phyloP scores from a whole-genome alignment of 306 rosid genomes.

The Gastrolobium bilobum region DNA sequence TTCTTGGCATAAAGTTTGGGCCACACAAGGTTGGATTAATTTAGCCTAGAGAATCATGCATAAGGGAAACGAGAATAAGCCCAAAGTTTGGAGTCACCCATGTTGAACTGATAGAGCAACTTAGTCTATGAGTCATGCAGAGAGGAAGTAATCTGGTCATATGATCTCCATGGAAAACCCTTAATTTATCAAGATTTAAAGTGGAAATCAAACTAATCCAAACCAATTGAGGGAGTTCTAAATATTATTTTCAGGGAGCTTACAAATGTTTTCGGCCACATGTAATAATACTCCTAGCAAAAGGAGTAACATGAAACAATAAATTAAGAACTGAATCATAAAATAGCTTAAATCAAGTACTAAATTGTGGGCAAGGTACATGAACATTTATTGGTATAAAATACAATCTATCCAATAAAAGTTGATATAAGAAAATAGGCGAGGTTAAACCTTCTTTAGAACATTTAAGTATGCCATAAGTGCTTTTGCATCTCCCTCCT shows the following conservation, averaged over 20 bases:
- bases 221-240: constrained; percentile 1
- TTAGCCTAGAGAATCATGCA: neutral
- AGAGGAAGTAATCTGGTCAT: constrained; percentile 6
- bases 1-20: neutral
- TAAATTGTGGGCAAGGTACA: constrained; percentile 1
- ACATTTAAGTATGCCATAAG: constrained; percentile 94
- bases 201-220: constrained; percentile 2
- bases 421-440: constrained; percentile 15
- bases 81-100: neutral
- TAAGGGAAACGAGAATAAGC: neutral
- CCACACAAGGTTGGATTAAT: constrained; percentile 4
- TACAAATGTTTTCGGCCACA: neutral
- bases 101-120: neutral
- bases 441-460: constrained; percentile 77
- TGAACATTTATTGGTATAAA: neutral
- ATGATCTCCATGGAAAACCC: constrained; percentile 5
- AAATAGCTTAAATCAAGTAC: neutral
- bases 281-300: constrained; percentile 9
- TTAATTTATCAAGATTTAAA: constrained; percentile 2
- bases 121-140: neutral
- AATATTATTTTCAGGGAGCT: neutral
- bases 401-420: constrained; percentile 9
- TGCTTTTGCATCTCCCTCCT: constrained; percentile 97
- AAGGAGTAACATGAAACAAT: constrained; percentile 3
- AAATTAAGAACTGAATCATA: neutral